Evolutionary conservation across 768 basidiomycete species (phyloP).

Genomic region (Xerocomellus intermedius): DNA sequence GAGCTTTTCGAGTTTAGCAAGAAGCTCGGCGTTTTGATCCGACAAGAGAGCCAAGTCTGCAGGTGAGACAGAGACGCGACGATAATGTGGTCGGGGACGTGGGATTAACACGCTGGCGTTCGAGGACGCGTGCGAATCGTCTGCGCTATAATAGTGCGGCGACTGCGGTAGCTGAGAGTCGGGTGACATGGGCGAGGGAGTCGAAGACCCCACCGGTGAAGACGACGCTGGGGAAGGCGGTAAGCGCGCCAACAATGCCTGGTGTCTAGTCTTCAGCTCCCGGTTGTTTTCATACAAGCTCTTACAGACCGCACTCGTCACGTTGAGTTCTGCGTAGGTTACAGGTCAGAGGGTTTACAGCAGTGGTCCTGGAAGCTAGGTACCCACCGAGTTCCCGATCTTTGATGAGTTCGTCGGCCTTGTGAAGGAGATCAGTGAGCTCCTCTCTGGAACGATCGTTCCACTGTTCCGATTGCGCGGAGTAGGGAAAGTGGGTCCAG

Average conservation of each 20-base stretch:
- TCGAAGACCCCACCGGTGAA: slow-evolving; percentile 26
- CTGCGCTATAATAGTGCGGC: slow-evolving; percentile 30
- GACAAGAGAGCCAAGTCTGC: slow-evolving; percentile 68
- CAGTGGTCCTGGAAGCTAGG: not conserved
- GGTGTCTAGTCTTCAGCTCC: slow-evolving; percentile 66
- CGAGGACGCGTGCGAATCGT: slow-evolving; percentile 26
- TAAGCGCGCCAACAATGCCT: slow-evolving; percentile 64
- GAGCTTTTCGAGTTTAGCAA: slow-evolving; percentile 70
- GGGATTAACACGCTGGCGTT: slow-evolving; percentile 18
- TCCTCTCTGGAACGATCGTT: slow-evolving; percentile 72
- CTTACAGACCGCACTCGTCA: slow-evolving; percentile 69
- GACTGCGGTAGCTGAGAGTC: slow-evolving; percentile 33
- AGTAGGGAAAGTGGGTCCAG: slow-evolving; percentile 20
- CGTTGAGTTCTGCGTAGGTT: slow-evolving; percentile 52
- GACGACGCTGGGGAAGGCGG: slow-evolving; percentile 45
- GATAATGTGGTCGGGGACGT: slow-evolving; percentile 26
- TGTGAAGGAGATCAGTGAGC: slow-evolving; percentile 63
- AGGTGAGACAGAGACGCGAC: slow-evolving; percentile 61
- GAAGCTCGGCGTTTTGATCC: slow-evolving; percentile 81
- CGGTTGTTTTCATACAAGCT: slow-evolving; percentile 67
- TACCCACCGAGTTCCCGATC: slow-evolving; percentile 72
- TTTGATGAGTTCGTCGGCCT: slow-evolving; percentile 74
- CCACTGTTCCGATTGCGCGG: slow-evolving; percentile 45
- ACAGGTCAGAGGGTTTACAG: slow-evolving; percentile 10
- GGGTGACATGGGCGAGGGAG: slow-evolving; percentile 26